Base-by-base conservation (phyloP, 2,329 filamentous ascomycete species). In the Phaeosphaeria sp. region DNA sequence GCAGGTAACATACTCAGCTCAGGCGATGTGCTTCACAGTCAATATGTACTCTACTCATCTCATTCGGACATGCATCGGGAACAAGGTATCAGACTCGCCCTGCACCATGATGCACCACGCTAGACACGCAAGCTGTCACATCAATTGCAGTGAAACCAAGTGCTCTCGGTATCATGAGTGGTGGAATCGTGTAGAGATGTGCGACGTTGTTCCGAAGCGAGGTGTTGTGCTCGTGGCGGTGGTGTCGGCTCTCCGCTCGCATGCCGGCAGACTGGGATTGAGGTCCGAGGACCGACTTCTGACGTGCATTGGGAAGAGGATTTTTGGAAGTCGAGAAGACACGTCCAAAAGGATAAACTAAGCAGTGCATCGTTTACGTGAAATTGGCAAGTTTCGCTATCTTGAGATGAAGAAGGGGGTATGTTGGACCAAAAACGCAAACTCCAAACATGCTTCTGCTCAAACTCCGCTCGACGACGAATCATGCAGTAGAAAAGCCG, bases 401-500 rank as follows among this genome's bases (percentile, higher is more conserved):
- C 15, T 13, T 30, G 15, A 36, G 30, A 36, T 36, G 15, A 36
- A 36, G 6, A 36, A 33, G 46, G 46, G 44, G 46, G 46, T 49
- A 49, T 49, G 46, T 49, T 27, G 11, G 27, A 33, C 36, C 30
- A 36, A 7, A 49, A 33, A 13, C 48, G 17, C 21, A 30, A 39
- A 39, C 48, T 50, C 25, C 21, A 49, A 27, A 39, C 24, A 27
- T 39, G 47, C 47, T 39, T 20, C 18, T 17, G 6, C 11, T 22
- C n/a, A 18, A 39, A 17, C 36, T 27, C n/a, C n/a, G n/a, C n/a
- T n/a, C n/a, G 20, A 25, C 20, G 6, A n/a, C 22, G 18, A 17
- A n/a, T 30, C 27, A 21, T 36, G 36, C 21, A 18, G 51, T 59
- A 69, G 52, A 36, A 13, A 36, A 36, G 30, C 3, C 30, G 3